Conservation (phyloP, 2,329 filamentous ascomycete species). For the Endothia cerciana region DNA sequence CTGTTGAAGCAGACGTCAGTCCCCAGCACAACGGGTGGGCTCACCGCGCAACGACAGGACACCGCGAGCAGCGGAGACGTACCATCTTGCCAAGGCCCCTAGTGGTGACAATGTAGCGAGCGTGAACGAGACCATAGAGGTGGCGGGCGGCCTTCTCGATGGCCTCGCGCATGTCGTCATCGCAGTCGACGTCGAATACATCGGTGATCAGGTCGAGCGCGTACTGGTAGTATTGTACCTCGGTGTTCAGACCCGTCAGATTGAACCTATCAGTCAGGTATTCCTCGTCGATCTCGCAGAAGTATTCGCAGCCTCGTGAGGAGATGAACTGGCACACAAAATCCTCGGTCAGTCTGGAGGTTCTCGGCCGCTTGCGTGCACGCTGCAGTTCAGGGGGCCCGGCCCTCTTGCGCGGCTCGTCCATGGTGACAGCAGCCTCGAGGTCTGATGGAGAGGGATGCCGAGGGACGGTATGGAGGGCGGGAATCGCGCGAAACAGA, state of each 20-base stretch:
- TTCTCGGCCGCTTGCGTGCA: not conserved
- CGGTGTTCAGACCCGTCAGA: constrained; percentile 92
- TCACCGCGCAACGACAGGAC: too few species aligned
- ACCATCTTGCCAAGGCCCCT: constrained; percentile 96
- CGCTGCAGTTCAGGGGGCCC: not conserved
- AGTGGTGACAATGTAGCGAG: constrained; percentile 95
- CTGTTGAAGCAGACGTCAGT: constrained; percentile 51
- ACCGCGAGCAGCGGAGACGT: constrained; percentile 37
- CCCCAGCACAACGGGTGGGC: not conserved
- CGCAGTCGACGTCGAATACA: constrained; percentile 97
- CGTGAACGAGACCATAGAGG: constrained; percentile 94
- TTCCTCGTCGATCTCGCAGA: constrained; percentile 99
- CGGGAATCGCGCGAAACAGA: not conserved
- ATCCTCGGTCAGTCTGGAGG: constrained; percentile 19
- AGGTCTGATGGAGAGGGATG: not conserved
- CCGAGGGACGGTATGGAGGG: too few species aligned
- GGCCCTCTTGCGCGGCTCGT: constrained; percentile 11
- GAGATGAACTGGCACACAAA: constrained; percentile 79
- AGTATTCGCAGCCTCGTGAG: constrained; percentile 96
- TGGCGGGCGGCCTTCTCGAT: constrained; percentile 97
- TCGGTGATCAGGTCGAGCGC: constrained; percentile 96
- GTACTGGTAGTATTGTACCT: constrained; percentile 99
- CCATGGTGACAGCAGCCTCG: constrained; percentile 1
- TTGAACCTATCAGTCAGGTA: constrained; percentile 99
- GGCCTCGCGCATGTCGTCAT: constrained; percentile 96